Conservation (phyloP, 225 moss, liverwort and hornwort species). For the Pseudoscleropodium purum region DNA sequence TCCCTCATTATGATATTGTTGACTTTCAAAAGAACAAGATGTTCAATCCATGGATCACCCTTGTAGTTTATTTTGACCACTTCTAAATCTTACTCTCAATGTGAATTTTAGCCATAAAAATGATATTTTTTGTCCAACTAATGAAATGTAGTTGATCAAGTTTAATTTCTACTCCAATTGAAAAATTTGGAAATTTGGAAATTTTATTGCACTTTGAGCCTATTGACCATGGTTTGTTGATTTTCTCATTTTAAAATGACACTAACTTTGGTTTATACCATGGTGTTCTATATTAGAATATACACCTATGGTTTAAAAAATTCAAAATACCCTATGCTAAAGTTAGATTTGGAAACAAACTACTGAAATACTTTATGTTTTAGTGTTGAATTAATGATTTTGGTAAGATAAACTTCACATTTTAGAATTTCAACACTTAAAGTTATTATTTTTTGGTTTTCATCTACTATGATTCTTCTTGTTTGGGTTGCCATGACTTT, state of each 20-base stretch:
- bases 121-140: neutral
- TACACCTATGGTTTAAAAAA: neutral
- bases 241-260: neutral
- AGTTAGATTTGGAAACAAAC: neutral
- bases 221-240: too few species aligned
- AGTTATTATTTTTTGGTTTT: neutral
- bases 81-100: too few species aligned
- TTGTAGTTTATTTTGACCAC: neutral
- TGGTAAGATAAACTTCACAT: neutral
- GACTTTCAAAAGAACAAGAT: neutral
- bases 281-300: neutral
- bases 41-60: fast-evolving
- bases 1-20: too few species aligned
- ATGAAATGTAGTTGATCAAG: neutral
- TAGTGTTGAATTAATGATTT: neutral
- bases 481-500: fast-evolving
- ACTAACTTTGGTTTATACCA: too few species aligned
- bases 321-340: fast-evolving
- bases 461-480: fast-evolving
- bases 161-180: neutral
- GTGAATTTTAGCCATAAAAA: neutral
- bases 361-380: too few species aligned
- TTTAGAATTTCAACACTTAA: neutral
- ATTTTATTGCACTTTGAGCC: neutral
- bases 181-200: too few species aligned